Base-by-base conservation (phyloP, 192 early-diverging fungal genomes). In the Podochytrium sp. region DNA sequence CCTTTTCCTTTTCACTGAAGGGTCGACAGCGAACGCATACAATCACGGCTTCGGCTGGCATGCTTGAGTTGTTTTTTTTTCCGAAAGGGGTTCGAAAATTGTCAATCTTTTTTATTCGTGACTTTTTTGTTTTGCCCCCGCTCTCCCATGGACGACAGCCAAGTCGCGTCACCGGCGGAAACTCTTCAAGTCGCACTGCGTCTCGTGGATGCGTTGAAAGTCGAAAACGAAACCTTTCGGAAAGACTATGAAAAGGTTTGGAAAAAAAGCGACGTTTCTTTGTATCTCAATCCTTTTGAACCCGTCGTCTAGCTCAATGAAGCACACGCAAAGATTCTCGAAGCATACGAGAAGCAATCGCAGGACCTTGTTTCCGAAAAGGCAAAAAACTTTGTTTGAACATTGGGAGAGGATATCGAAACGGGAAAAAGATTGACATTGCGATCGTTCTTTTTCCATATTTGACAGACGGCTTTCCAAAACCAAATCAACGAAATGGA, bases 21-120 rank as follows among this genome's bases (percentile, higher is more conserved):
- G 88, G 88, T 18, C 88, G 75, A 49, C 88, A 90, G 14, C 88
- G 71, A 14, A 86, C 73, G n/a, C 81, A 80, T 29, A 87, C 86
- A 52, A 75, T 76, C 52, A 86, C 76, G 50, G 84, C 79, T 53
- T 83, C 80, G 30, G 78, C 43, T 34, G 62, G 47, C 63, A 51
- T 57, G n/a, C 10, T 29, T 37, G 65, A n/a, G 20, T 41, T 50
- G 35, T 64, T 16, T 10, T 10, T 16, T 47, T 20, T 47, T 47
- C 12, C 43, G 43, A 47, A 20, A 20, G 43, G 43, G 43, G 43
- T 47, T 20, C 12, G 43, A 25, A 23, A 58, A 58, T 58, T 23
- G 56, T 58, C 56, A 23, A 12, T 58, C 27, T 32, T 10, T 58
- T 32, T 25, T n/a, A 10, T 57, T 25, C 10, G 56, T 18, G 6